phyloP scores from a whole-genome alignment of 1,139 yeast genomes.

The Eremothecium gossypii region DNA sequence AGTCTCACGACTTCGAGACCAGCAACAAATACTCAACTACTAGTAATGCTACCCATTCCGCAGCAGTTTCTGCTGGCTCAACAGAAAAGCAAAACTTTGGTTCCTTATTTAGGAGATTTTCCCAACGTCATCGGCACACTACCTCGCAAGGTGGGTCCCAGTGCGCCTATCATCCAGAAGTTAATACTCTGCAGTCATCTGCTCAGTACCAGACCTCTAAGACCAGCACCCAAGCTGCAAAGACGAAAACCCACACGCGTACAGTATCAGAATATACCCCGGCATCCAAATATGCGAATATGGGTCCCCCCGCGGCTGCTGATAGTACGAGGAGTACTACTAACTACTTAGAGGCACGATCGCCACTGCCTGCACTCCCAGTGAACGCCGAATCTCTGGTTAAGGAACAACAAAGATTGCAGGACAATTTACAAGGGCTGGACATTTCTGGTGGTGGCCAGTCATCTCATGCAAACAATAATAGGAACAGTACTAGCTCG shows the following conservation, averaged over 20 bases:
- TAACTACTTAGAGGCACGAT: constrained; percentile 4
- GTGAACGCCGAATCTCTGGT: constrained; percentile 27
- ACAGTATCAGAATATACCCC: constrained; percentile 35
- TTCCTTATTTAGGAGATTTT: constrained; percentile 28
- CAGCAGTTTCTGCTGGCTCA: constrained; percentile 4
- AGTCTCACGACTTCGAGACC: constrained; percentile 7
- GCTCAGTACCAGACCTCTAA: constrained; percentile 3
- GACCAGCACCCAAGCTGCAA: constrained; percentile 1
- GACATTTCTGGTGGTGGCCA: constrained; percentile 9
- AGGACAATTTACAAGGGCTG: constrained; percentile 17
- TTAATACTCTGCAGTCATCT: constrained; percentile 7
- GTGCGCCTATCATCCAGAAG: constrained; percentile 3
- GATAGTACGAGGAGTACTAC: neutral
- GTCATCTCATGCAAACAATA: constrained; percentile 5
- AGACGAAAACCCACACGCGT: constrained; percentile 31
- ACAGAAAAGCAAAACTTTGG: constrained; percentile 26
- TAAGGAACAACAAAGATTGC: constrained; percentile 25
- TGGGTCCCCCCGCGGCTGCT: constrained; percentile 4
- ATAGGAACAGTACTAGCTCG: constrained; percentile 4
- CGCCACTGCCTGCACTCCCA: constrained; percentile 29
- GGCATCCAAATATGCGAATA: constrained; percentile 9
- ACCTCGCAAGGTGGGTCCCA: constrained; percentile 8
- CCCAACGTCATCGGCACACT: constrained; percentile 26
- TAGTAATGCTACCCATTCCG: neutral
- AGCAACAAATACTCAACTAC: constrained; percentile 4